phyloP scores from a whole-genome alignment of 352 stramenopile species.

The Detonula confervacea region DNA sequence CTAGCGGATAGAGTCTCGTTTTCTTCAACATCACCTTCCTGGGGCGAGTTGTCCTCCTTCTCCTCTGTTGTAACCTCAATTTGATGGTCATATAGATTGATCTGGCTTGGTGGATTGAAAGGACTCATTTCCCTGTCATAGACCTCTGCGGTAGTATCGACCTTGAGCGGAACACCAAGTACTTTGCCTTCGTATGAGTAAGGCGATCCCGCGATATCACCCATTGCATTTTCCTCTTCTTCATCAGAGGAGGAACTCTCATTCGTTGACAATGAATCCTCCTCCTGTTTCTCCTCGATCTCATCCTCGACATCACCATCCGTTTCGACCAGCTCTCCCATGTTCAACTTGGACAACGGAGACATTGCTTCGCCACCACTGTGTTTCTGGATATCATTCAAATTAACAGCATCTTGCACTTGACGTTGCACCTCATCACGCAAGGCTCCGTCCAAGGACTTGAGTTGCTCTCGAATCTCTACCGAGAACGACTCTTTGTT shows the following conservation, averaged over 20 bases:
- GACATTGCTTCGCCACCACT: background rate
- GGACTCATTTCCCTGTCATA: background rate
- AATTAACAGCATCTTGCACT: conserved; percentile 3
- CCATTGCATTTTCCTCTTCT: background rate
- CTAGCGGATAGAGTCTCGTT: background rate
- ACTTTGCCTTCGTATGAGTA: background rate
- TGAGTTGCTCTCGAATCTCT: too few relatives aligned
- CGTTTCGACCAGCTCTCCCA: background rate
- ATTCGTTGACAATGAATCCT: too few relatives aligned
- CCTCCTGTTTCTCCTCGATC: too few relatives aligned
- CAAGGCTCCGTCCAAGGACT: conserved; percentile 32
- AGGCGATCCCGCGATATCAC: too few relatives aligned
- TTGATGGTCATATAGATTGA: too few relatives aligned
- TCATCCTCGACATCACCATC: background rate
- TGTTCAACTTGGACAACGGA: background rate
- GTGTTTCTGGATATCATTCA: background rate
- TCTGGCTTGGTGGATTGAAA: conserved; percentile 16
- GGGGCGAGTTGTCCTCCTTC: background rate
- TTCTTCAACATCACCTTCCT: too few relatives aligned
- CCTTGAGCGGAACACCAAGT: conserved; percentile 3
- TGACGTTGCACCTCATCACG: conserved; percentile 27
- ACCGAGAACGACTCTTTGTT: conserved; percentile 33
- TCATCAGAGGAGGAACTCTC: background rate
- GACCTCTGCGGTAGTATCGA: conserved; percentile 22
- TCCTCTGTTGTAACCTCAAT: background rate